These are phyloP conservation scores for Fusarium caatingaense DNA, from an alignment of 2,329 filamentous ascomycete genomes.

Conservation along the genomic window DNA sequence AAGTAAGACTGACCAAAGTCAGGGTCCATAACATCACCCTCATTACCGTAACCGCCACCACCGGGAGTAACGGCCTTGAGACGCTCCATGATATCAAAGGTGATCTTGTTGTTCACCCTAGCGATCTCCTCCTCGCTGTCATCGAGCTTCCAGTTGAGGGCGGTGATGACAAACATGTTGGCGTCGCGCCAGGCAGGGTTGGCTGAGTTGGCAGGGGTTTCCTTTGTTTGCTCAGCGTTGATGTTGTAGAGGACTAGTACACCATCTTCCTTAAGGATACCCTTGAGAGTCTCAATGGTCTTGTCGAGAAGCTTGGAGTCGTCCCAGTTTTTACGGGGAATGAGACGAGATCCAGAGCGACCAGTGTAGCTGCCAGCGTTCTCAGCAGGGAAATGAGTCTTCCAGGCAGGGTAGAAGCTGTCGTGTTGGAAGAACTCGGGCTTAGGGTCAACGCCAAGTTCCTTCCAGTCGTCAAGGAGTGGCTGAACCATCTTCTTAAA, in stretches of 20 bases:
- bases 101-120: slow-evolving; percentile 46
- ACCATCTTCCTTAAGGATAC: slow-evolving; percentile 20
- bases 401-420: slow-evolving; percentile 46
- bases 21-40: slow-evolving; percentile 53
- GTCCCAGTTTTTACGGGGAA: slow-evolving; percentile 39
- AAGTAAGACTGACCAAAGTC: slow-evolving; percentile 53
- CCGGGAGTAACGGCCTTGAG: slow-evolving; percentile 42
- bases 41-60: slow-evolving; percentile 46
- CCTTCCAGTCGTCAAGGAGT: slow-evolving; percentile 48
- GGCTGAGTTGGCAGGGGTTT: slow-evolving; percentile 51
- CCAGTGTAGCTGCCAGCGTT: slow-evolving; percentile 41
- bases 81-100: slow-evolving; percentile 32
- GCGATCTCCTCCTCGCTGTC: slow-evolving; percentile 18
- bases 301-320: slow-evolving; percentile 23
- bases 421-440: slow-evolving; percentile 43
- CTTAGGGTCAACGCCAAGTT: slow-evolving; percentile 47
- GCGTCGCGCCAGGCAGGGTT: slow-evolving; percentile 57
- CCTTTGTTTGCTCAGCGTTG: slow-evolving; percentile 35
- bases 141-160: slow-evolving; percentile 40
- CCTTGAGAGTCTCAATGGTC: slow-evolving; percentile 24
- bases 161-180: slow-evolving; percentile 50
- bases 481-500: slow-evolving; percentile 40
- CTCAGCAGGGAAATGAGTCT: slow-evolving; percentile 42
- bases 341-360: slow-evolving; percentile 47
- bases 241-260: slow-evolving; percentile 34